A percentile compares a stretch with the other conserved stretches of the same genome.
Evolutionary conservation across 2,329 filamentous ascomycete species (phyloP).

Genomic region (Reticulascus tulasneorum): DNA sequence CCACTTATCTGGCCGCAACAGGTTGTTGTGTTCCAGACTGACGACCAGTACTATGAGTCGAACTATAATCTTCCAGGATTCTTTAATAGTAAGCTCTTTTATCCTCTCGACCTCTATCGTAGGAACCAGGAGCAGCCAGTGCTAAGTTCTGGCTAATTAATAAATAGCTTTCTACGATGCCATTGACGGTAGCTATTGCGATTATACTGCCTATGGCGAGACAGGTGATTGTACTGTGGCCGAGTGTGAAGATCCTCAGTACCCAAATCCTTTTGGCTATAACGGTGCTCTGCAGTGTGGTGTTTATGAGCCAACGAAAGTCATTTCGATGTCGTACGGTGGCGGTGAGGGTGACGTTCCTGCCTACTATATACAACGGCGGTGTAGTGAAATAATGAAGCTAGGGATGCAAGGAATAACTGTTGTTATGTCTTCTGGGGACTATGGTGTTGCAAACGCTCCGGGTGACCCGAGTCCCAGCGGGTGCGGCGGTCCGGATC

Average conservation of each 20-base stretch:
- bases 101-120: no score
- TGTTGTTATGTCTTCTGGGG: slow-evolving; percentile 47
- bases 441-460: slow-evolving; percentile 43
- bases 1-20: slow-evolving; percentile 48
- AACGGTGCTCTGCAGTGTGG: slow-evolving; percentile 44
- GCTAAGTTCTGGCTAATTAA: no score
- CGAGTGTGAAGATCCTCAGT: no score
- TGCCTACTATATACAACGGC: slow-evolving; percentile 43
- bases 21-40: slow-evolving; percentile 43
- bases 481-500: slow-evolving; percentile 33
- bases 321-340: slow-evolving; percentile 51
- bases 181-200: slow-evolving; percentile 42
- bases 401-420: slow-evolving; percentile 48
- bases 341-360: slow-evolving; percentile 48
- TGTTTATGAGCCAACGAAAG: slow-evolving; percentile 39
- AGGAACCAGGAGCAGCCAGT: no score
- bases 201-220: slow-evolving; percentile 34
- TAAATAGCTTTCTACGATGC: slow-evolving; percentile 40
- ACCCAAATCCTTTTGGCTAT: slow-evolving; percentile 33
- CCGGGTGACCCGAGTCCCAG: no score
- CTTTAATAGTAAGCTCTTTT: no score
- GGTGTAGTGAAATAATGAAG: slow-evolving; percentile 56
- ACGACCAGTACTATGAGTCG: slow-evolving; percentile 30
- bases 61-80: no score
- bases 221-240: no score